Conservation (phyloP, 257 asterid species). For the Solanum phureja region DNA sequence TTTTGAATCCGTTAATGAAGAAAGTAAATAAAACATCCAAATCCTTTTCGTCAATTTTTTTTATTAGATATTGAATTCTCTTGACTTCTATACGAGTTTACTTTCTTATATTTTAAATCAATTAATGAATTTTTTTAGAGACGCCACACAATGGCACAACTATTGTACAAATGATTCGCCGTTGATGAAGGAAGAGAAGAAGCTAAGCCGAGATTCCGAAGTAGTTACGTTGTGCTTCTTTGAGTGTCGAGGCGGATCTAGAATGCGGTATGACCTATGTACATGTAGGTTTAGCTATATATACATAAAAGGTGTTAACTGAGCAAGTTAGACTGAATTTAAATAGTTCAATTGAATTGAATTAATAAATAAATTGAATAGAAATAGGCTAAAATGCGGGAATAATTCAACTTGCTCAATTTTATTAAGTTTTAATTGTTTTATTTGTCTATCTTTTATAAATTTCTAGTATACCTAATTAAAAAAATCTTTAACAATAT, state of each 20-base stretch:
- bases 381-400: background rate
- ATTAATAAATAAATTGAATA: background rate
- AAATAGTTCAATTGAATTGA: background rate
- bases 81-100: background rate
- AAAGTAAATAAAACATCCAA: too few relatives aligned
- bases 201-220: background rate
- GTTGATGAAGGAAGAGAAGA: background rate
- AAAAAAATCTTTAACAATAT: too few relatives aligned
- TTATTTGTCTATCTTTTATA: too few relatives aligned
- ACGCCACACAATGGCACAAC: background rate
- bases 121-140: fast-evolving
- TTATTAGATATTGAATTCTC: background rate
- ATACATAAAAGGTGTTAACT: background rate
- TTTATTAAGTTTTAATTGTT: too few relatives aligned
- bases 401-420: too few relatives aligned
- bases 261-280: background rate
- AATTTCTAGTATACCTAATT: too few relatives aligned
- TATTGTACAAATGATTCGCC: background rate
- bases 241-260: background rate
- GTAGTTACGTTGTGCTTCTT: background rate
- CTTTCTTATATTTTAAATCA: background rate
- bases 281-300: background rate
- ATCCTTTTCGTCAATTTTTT: too few relatives aligned
- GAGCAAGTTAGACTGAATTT: background rate
- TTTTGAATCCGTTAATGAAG: background rate